Evolutionary conservation across 208 protist species (phyloP).

Genomic region (Leishmania martiniquensis): DNA sequence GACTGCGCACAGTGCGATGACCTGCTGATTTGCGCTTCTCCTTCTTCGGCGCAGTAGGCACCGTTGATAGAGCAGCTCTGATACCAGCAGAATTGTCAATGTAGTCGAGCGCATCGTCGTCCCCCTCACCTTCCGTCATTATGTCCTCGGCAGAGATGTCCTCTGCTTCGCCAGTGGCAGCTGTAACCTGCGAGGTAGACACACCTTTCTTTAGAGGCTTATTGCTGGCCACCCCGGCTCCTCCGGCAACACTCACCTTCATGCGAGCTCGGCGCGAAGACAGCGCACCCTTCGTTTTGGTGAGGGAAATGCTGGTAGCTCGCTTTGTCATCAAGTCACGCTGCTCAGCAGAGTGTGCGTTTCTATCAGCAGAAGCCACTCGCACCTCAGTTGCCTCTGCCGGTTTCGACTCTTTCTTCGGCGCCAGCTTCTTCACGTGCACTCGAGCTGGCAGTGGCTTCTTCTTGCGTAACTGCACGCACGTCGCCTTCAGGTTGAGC

Average conservation of each 20-base stretch:
- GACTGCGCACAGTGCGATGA: conserved; percentile 11
- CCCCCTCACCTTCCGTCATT: neutral
- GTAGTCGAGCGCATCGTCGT: neutral
- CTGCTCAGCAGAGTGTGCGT: neutral
- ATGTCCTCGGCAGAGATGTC: conserved; percentile 11
- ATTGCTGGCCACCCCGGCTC: neutral
- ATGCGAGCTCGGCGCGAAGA: neutral
- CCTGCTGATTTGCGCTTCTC: neutral
- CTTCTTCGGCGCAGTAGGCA: neutral
- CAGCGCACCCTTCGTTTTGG: neutral
- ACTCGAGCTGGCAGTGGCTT: neutral
- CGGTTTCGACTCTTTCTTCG: neutral
- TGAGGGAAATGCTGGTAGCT: neutral
- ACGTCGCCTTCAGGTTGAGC: conserved; percentile 7
- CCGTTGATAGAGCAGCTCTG: neutral
- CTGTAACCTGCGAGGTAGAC: neutral
- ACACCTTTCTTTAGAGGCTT: neutral
- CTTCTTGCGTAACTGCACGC: neutral
- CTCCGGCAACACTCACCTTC: neutral
- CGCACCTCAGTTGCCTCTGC: neutral
- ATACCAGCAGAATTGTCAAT: neutral
- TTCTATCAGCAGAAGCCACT: neutral
- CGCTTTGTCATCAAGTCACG: neutral
- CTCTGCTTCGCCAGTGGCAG: neutral
- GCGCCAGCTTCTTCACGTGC: neutral